A percentile compares a stretch with the other conserved stretches of the same genome.
Conservation (phyloP, 176 grass and related monocot genomes). For the Guadua angustifolia region DNA sequence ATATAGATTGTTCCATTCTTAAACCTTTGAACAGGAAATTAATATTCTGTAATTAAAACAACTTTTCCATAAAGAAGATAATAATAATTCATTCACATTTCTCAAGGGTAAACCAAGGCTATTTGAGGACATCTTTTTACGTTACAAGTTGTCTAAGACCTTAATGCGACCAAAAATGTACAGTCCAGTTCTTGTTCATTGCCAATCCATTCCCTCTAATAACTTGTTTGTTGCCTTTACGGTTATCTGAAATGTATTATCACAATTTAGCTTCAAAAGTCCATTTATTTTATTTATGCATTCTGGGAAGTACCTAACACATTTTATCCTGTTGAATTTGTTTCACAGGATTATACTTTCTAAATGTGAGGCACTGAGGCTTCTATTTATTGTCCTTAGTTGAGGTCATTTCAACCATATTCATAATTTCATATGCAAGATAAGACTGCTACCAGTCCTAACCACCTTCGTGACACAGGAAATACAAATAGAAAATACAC, state of each 20-base stretch:
- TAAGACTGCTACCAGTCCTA: neutral
- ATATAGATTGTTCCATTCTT: conserved; percentile 5
- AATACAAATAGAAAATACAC: neutral
- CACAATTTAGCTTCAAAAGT: neutral
- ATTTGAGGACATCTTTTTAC: neutral
- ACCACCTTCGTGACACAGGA: neutral
- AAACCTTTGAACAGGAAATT: neutral
- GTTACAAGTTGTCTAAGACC: neutral
- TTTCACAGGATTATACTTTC: neutral
- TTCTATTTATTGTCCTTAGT: neutral
- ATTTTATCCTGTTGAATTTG: neutral
- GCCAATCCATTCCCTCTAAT: neutral
- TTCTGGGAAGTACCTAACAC: neutral
- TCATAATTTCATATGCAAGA: neutral
- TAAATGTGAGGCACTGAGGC: neutral
- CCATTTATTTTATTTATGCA: conserved; percentile 2
- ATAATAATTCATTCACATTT: neutral
- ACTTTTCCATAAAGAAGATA: neutral
- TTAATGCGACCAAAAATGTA: neutral
- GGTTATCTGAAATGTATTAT: neutral
- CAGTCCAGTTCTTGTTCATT: neutral
- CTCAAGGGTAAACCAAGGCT: neutral
- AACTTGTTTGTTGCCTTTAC: neutral
- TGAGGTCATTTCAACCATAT: conserved; percentile 10
- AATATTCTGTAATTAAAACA: conserved; percentile 15